Conservation (phyloP, 148 eudicot genomes). For the Tetragonia tetragonoides region DNA sequence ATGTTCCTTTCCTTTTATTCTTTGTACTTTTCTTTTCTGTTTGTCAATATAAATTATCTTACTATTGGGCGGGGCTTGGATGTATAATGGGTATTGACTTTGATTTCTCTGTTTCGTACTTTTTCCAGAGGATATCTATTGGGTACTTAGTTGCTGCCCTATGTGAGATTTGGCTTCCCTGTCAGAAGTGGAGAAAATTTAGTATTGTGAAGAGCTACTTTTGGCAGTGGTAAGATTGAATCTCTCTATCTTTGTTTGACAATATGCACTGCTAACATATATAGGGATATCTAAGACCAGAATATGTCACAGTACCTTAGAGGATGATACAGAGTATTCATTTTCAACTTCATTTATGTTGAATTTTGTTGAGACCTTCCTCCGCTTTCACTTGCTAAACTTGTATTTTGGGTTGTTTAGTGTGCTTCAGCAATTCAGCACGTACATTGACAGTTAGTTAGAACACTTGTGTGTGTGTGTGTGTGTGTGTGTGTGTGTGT, state of each 20-base stretch:
- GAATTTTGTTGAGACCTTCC: background rate
- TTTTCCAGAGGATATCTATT: slow-evolving; percentile 77
- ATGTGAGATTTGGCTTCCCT: slow-evolving; percentile 89
- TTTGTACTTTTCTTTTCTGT: background rate
- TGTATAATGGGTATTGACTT: background rate
- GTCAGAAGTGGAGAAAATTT: slow-evolving; percentile 44
- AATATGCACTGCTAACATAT: background rate
- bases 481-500: no score
- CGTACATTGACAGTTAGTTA: background rate
- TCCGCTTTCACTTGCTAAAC: background rate
- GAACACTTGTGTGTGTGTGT: no score
- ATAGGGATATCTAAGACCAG: no score
- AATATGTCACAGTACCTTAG: no score
- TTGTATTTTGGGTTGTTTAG: background rate
- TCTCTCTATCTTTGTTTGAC: background rate
- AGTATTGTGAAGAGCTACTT: slow-evolving; percentile 41
- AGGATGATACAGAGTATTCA: no score
- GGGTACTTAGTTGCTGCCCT: slow-evolving; percentile 69
- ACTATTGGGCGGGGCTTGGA: background rate
- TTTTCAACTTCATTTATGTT: background rate
- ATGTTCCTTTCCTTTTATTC: background rate
- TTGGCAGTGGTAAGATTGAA: slow-evolving; percentile 67
- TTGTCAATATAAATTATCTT: background rate
- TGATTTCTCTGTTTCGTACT: slow-evolving; percentile 7
- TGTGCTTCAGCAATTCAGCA: background rate